Percentiles rank a stretch among this genome's conserved stretches.
phyloP scores from a whole-genome alignment of 2,329 filamentous ascomycete species.

The Aurifilum marmelostoma region DNA sequence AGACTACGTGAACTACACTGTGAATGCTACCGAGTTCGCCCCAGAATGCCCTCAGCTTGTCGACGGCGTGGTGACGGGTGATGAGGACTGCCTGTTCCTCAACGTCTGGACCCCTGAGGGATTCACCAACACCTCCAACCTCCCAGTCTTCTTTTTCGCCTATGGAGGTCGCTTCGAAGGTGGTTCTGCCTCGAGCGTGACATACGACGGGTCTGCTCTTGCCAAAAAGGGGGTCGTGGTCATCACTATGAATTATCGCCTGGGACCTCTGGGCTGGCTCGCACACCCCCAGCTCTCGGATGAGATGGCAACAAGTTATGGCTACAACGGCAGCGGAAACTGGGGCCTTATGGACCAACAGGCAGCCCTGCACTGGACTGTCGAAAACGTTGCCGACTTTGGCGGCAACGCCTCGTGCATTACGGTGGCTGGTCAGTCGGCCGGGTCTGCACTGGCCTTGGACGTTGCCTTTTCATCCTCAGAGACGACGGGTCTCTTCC shows the following conservation, averaged over 20 bases:
- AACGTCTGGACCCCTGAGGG: conserved; percentile 63
- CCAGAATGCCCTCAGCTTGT: conserved; percentile 12
- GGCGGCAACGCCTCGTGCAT: conserved; percentile 71
- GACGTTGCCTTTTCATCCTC: conserved; percentile 5
- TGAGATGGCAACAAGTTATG: background rate
- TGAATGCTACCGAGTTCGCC: conserved; percentile 11
- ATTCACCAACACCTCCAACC: conserved; percentile 48
- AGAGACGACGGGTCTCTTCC: conserved; percentile 31
- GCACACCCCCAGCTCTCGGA: conserved; percentile 57
- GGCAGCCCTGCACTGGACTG: conserved; percentile 70
- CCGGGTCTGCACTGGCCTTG: conserved; percentile 61
- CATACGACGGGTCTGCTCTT: conserved; percentile 61
- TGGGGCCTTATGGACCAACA: conserved; percentile 72
- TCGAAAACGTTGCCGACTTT: conserved; percentile 66
- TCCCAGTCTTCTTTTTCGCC: conserved; percentile 41
- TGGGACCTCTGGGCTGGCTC: conserved; percentile 74
- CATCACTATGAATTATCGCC: conserved; percentile 75
- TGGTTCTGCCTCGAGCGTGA: conserved; percentile 39
- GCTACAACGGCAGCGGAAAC: conserved; percentile 53
- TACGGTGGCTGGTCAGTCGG: conserved; percentile 68
- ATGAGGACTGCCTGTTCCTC: conserved; percentile 72
- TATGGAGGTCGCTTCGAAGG: conserved; percentile 57
- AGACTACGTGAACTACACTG: conserved; percentile 25
- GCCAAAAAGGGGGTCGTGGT: conserved; percentile 68
- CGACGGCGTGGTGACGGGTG: conserved; percentile 33